phyloP scores from a whole-genome alignment of 352 stramenopile species.

The Phytophthora nicotianae region DNA sequence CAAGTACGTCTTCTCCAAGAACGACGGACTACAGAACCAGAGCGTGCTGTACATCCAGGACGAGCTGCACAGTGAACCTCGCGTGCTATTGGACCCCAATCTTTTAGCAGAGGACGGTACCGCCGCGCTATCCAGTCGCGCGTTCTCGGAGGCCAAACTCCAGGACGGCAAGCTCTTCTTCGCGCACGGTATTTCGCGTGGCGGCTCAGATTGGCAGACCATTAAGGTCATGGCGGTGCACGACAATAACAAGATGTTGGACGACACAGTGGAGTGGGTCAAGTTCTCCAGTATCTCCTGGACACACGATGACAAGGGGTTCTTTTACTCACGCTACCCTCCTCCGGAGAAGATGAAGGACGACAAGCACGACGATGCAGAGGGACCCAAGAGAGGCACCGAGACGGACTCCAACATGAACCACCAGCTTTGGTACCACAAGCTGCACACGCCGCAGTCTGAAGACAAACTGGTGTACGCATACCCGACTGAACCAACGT shows the following conservation, averaged over 20 bases:
- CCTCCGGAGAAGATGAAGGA: constrained; percentile 63
- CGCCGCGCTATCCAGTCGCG: constrained; percentile 59
- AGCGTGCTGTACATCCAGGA: constrained; percentile 89
- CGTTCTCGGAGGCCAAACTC: constrained; percentile 77
- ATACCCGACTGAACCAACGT: constrained; percentile 77
- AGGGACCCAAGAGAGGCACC: constrained; percentile 67
- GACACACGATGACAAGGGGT: constrained; percentile 83
- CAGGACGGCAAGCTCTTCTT: constrained; percentile 78
- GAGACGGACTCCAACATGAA: constrained; percentile 82
- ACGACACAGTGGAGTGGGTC: constrained; percentile 87
- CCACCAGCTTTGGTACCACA: constrained; percentile 86
- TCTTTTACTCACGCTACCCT: constrained; percentile 88
- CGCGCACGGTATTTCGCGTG: constrained; percentile 80
- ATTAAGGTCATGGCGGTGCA: constrained; percentile 86
- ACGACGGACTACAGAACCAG: constrained; percentile 90
- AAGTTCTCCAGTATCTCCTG: constrained; percentile 88
- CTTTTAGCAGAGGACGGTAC: constrained; percentile 76
- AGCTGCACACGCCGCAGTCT: constrained; percentile 65
- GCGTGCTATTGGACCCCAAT: constrained; percentile 87
- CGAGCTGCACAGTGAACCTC: constrained; percentile 57
- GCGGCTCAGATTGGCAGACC: constrained; percentile 88
- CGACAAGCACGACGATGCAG: constrained; percentile 43
- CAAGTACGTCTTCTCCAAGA: constrained; percentile 89
- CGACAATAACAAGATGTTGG: constrained; percentile 66
- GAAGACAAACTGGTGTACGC: constrained; percentile 82